Percentiles rank a stretch among this genome's conserved stretches.
phyloP scores from a whole-genome alignment of 1,139 yeast genomes.

The Saccharomyces hybrid region DNA sequence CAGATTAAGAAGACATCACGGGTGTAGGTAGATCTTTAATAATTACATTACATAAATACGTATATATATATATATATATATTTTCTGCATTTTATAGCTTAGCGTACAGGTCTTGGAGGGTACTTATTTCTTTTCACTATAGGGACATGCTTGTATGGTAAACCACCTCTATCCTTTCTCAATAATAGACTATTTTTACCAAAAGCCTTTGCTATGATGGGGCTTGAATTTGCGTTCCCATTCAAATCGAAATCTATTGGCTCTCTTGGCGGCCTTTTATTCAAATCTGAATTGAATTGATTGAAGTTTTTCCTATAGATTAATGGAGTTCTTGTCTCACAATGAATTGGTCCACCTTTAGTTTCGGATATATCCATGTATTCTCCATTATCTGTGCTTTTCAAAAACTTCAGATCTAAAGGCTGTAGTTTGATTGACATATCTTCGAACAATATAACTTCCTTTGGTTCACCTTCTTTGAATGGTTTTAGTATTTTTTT shows the following conservation, averaged over 20 bases:
- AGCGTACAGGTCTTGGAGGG: constrained; percentile 19
- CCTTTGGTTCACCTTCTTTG: constrained; percentile 32
- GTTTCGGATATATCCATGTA: constrained; percentile 25
- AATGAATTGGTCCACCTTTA: constrained; percentile 27
- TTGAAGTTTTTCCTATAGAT: constrained; percentile 22
- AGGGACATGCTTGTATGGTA: constrained; percentile 30
- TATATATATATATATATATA: not conserved
- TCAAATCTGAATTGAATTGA: constrained; percentile 23
- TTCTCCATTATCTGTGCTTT: constrained; percentile 8
- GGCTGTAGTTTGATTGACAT: constrained; percentile 4
- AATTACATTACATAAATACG: not conserved
- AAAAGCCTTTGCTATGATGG: constrained; percentile 30
- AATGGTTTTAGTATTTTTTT: constrained; percentile 30
- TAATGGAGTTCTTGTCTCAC: constrained; percentile 20
- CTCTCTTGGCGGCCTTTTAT: constrained; percentile 22
- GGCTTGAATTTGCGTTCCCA: constrained; percentile 12
- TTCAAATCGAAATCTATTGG: constrained; percentile 24
- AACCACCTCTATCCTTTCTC: constrained; percentile 31
- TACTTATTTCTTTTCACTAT: constrained; percentile 26
- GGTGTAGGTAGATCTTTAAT: not conserved
- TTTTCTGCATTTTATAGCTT: not conserved
- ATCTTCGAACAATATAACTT: constrained; percentile 16
- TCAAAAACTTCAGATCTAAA: not conserved
- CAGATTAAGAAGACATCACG: not conserved
- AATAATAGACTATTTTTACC: constrained; percentile 28